Conservation (phyloP, 2,329 filamentous ascomycete genomes). For the Alternaria arborescens region DNA sequence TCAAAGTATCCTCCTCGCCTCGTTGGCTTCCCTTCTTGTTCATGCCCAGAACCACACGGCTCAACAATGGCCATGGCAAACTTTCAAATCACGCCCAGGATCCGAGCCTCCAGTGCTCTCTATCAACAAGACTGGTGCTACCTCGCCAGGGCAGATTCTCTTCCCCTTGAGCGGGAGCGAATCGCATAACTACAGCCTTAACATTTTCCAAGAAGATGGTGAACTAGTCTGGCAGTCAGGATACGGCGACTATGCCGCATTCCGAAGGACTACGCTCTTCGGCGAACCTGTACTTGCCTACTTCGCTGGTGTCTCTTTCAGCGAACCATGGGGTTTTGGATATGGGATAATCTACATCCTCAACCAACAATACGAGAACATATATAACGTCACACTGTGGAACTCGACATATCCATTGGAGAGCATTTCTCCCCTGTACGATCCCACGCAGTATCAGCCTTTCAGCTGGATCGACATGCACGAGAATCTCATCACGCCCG, state of each 20-base stretch:
- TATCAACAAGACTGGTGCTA: conserved; percentile 6
- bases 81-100: conserved; percentile 14
- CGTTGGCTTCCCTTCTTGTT: not conserved
- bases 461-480: conserved; percentile 21
- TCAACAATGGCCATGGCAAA: conserved; percentile 17
- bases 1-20: not conserved
- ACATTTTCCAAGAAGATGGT: conserved; percentile 13
- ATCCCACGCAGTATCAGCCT: conserved; percentile 13
- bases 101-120: conserved; percentile 15
- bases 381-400: conserved; percentile 6
- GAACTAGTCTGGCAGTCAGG: conserved; percentile 4
- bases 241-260: conserved; percentile 8
- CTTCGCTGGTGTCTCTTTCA: not conserved
- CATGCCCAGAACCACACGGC: not conserved
- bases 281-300: conserved; percentile 4
- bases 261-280: not conserved
- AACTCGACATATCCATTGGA: conserved; percentile 1
- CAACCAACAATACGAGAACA: conserved; percentile 8
- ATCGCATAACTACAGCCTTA: conserved; percentile 16
- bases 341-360: conserved; percentile 5
- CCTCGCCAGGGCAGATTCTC: conserved; percentile 10
- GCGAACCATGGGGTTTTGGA: conserved; percentile 6
- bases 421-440: conserved; percentile 15
- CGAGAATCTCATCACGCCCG: conserved; percentile 17
- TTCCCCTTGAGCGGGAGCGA: conserved; percentile 11